These are phyloP conservation scores for Cercospora sp. DNA, from an alignment of 2,329 filamentous ascomycete species.

Conservation along the genomic window DNA sequence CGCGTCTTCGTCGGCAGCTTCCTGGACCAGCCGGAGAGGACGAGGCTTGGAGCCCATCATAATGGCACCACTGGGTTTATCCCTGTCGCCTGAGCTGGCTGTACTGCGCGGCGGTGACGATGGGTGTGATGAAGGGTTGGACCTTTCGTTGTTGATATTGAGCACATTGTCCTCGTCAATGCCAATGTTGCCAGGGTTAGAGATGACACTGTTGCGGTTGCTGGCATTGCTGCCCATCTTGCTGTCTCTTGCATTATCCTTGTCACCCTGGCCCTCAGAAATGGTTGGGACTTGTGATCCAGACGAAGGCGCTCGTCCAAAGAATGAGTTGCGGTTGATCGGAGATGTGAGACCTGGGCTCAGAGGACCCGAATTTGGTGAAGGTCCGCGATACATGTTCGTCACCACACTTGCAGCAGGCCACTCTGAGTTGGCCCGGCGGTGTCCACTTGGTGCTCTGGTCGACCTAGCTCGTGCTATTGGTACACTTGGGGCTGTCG, in stretches of 20 bases:
- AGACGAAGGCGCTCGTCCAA: constrained; percentile 51
- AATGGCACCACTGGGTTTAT: constrained; percentile 39
- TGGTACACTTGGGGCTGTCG: constrained; percentile 75
- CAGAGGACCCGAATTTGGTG: constrained; percentile 36
- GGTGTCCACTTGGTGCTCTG: constrained; percentile 42
- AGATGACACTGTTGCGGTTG: constrained; percentile 31
- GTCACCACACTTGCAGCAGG: constrained; percentile 69
- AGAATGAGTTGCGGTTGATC: constrained; percentile 60
- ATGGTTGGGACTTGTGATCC: constrained; percentile 49
- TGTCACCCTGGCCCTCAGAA: constrained; percentile 26
- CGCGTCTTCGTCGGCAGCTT: constrained; percentile 53
- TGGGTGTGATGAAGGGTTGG: constrained; percentile 53
- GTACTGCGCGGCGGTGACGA: constrained; percentile 62
- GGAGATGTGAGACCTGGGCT: constrained; percentile 60
- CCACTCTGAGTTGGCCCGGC: constrained; percentile 49
- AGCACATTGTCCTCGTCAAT: constrained; percentile 13
- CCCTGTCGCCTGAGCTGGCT: constrained; percentile 39
- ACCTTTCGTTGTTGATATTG: constrained; percentile 38
- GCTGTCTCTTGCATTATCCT: constrained; percentile 36
- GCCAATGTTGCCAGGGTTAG: constrained; percentile 21
- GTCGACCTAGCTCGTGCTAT: constrained; percentile 58
- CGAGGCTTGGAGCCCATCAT: constrained; percentile 69
- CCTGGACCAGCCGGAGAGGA: constrained; percentile 83
- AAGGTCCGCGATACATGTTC: constrained; percentile 81
- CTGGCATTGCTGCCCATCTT: constrained; percentile 30